Evolutionary conservation across 208 protist species (phyloP), one percentile per base, ranked within the genome.

Genomic region (Borovskyia barvae): DNA sequence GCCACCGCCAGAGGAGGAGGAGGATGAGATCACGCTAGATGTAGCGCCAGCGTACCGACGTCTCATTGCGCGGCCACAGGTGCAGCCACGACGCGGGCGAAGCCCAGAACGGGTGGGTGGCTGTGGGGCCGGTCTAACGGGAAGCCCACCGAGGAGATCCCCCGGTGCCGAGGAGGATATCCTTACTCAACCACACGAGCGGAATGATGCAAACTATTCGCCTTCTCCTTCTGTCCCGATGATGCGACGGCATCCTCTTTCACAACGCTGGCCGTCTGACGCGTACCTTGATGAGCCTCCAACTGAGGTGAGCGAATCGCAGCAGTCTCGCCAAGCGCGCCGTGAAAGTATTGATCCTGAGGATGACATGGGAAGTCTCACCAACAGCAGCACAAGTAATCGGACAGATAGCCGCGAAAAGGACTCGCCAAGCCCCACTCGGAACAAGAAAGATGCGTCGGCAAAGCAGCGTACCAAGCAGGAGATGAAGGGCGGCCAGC

Each of bases 331-430:
- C 5, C 46, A 11, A 35, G 47, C 33, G 30, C 25, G n/a, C 30
- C 63, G 63, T 17, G 63, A 70, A 20, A 56, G 48, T 7, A 46
- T 70, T 26, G 63, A 70, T 48, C 63, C 63, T 26, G 63, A 70
- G 39, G 63, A 62, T 19, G 63, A 70, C 32, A 70, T 70, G 63
- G 63, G 54, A 20, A 70, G 63, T 35, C 55, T 29, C 54, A 7
- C 12, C 9, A 55, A 30, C 36, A 35, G 52, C 62, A 59, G 52
- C 8, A 33, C 19, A 5, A 36, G 46, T 36, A 15, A 36, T 26
- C 40, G 48, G 28, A 48, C 37, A 1, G n/a, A n/a, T n/a, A 57
- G 51, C 25, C 51, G 35, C 1, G 36, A 46, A 45, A 25, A 0
- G 5, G 17, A 7, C 25, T 20, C 42, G 19, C 20, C 17, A 30